Conservation (phyloP, 257 asterid genomes). For the Jacaranda mimosifolia region DNA sequence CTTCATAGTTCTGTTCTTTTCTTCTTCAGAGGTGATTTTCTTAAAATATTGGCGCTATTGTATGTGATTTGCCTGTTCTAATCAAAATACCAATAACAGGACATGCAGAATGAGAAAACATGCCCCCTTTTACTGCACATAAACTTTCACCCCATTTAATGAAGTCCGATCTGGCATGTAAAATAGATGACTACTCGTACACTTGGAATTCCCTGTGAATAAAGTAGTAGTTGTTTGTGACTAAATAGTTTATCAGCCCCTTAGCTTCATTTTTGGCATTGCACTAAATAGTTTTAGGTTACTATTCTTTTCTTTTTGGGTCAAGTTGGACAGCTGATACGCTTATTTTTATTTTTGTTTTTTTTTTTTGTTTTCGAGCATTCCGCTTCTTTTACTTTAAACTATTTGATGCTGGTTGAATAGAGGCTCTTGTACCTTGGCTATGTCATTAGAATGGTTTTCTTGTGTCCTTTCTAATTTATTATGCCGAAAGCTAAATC, state of each 20-base stretch:
- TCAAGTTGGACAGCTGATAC: not conserved
- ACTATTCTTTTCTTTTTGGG: not conserved
- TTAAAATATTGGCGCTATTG: not conserved
- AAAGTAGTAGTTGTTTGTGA: not conserved
- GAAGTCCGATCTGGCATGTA: not conserved
- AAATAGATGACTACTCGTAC: not conserved
- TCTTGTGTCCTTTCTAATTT: not conserved
- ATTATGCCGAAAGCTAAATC: not conserved
- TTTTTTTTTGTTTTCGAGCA: not conserved
- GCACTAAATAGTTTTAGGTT: not conserved
- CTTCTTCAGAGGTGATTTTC: not conserved
- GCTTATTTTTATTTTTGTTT: not conserved
- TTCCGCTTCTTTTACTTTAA: not conserved
- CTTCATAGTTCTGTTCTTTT: not conserved
- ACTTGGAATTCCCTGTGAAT: not conserved
- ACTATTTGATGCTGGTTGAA: slow-evolving; percentile 17
- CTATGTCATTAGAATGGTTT: slow-evolving; percentile 12
- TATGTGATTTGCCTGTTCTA: not conserved
- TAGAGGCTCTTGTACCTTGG: not conserved
- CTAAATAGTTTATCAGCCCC: slow-evolving; percentile 15
- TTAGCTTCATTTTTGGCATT: slow-evolving; percentile 15
- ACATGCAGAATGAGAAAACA: not conserved
- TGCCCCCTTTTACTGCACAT: not conserved
- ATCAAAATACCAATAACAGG: not conserved
- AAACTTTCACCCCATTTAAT: not conserved